Base-by-base conservation (phyloP, 352 stramenopile species). In the Pythium biforme region DNA sequence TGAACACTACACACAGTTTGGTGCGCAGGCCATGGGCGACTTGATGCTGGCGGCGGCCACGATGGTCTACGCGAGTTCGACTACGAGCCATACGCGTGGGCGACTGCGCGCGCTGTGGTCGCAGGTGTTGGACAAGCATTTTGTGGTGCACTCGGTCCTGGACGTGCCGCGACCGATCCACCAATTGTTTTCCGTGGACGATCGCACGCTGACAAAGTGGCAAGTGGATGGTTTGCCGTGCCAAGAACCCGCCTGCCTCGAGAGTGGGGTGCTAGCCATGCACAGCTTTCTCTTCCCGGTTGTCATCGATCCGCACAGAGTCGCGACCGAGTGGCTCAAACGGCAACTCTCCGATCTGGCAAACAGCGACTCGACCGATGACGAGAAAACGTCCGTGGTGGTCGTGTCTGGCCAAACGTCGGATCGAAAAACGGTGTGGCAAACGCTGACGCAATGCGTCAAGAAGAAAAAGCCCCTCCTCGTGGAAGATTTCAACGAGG, bases 41-140 rank as follows among this genome's bases (percentile, higher is more conserved):
- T 60, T 91, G 23, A 68, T 92, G n/a, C 52, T 94, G 7, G 74
- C 70, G 3, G 90, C 84, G 23, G 79, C 79, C 0, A 55, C 69
- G 0, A 55, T 88, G 11, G 70, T 65, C 0, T 94, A 94, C 41
- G 68, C 74, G 7, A 74, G 76, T 8, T 70, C 59, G 6, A 12
- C 76, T 3, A 75, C 56, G 0, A n/a, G 25, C 7, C n/a, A 22
- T 1, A 62, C 64, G 2, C 65, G 72, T 2, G 14, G 17, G 0
- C 47, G 64, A n/a, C 66, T 88, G 4, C 62, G 77, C 0, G 15
- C 41, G 8, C 45, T 76, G 14, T 94, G 80, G 84, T 75, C 62
- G 0, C 37, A 74, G 2, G 63, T 59, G 3, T 50, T 92, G 1
- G 37, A 59, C 14, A 48, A 68, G 1, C 59, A 69, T 25, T 83